These are phyloP conservation scores for Carpinus viminea DNA, from an alignment of 306 rosid species.

Conservation along the genomic window DNA sequence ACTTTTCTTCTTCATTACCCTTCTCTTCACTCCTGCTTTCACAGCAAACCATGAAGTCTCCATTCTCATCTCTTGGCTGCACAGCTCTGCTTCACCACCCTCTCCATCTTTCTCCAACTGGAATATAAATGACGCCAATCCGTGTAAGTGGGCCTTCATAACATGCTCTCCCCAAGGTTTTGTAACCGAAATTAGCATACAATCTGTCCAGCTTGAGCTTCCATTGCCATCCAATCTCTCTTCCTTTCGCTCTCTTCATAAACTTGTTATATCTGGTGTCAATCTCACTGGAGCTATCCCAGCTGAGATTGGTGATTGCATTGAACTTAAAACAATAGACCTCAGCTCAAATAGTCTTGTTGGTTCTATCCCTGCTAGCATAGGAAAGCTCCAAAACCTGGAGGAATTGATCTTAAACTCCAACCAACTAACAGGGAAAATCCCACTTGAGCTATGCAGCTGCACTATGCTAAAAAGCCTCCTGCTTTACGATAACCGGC, in stretches of 20 bases:
- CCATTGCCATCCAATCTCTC: conserved; percentile 70
- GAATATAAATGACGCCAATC: conserved; percentile 62
- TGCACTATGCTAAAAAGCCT: conserved; percentile 53
- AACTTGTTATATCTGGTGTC: conserved; percentile 69
- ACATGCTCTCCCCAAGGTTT: conserved; percentile 62
- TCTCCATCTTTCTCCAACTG: conserved; percentile 57
- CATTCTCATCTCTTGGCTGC: conserved; percentile 81
- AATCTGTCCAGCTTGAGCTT: conserved; percentile 65
- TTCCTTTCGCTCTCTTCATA: conserved; percentile 50
- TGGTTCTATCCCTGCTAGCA: conserved; percentile 62
- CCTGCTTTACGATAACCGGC: conserved; percentile 59
- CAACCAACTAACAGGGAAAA: conserved; percentile 69
- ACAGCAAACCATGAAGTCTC: conserved; percentile 74
- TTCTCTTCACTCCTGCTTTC: conserved; percentile 36
- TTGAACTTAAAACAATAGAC: conserved; percentile 50
- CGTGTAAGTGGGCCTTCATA: conserved; percentile 91
- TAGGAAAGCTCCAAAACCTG: conserved; percentile 57
- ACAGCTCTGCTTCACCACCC: conserved; percentile 41
- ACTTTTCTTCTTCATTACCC: conserved; percentile 18
- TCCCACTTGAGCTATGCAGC: conserved; percentile 60
- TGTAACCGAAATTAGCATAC: conserved; percentile 65
- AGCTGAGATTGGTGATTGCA: conserved; percentile 51
- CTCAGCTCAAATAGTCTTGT: conserved; percentile 68
- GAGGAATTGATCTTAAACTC: conserved; percentile 65
- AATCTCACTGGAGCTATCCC: conserved; percentile 79